phyloP scores from a whole-genome alignment of 1,139 yeast genomes.

The Nakaseomyces delphensis region DNA sequence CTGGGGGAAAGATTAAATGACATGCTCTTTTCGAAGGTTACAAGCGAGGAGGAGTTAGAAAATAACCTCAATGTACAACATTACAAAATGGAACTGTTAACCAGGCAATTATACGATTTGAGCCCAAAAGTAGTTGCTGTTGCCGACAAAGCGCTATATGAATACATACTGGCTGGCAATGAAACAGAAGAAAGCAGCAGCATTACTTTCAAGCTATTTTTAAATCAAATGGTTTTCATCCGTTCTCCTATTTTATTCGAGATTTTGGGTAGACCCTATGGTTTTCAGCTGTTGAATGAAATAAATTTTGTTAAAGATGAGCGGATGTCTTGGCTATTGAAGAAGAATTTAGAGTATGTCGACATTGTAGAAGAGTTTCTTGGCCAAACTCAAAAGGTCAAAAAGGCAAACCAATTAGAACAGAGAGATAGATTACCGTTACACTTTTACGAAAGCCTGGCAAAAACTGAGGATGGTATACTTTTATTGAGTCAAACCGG shows the following conservation, averaged over 20 bases:
- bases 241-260: constrained; percentile 40
- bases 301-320: constrained; percentile 48
- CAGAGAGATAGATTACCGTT: constrained; percentile 38
- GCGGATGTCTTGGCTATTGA: constrained; percentile 48
- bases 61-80: constrained; percentile 18
- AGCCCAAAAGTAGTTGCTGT: constrained; percentile 47
- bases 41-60: constrained; percentile 11
- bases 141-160: constrained; percentile 48
- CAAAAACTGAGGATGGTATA: constrained; percentile 76
- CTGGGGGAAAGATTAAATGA: constrained; percentile 35
- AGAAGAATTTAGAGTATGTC: constrained; percentile 48
- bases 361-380: constrained; percentile 39
- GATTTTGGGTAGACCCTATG: constrained; percentile 47
- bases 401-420: constrained; percentile 5
- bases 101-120: constrained; percentile 64
- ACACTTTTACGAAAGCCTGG: constrained; percentile 72
- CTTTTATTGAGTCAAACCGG: constrained; percentile 41
- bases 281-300: constrained; percentile 45
- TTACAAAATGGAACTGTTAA: constrained; percentile 42
- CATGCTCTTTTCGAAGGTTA: constrained; percentile 8
- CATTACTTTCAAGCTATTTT: constrained; percentile 21
- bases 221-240: constrained; percentile 31
- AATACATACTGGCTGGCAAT: constrained; percentile 34
- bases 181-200: constrained; percentile 24
- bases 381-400: constrained; percentile 13